Percentiles rank a stretch among this genome's conserved stretches.
Conservation (phyloP, 345 rosid species). For the Syzygium grande region DNA sequence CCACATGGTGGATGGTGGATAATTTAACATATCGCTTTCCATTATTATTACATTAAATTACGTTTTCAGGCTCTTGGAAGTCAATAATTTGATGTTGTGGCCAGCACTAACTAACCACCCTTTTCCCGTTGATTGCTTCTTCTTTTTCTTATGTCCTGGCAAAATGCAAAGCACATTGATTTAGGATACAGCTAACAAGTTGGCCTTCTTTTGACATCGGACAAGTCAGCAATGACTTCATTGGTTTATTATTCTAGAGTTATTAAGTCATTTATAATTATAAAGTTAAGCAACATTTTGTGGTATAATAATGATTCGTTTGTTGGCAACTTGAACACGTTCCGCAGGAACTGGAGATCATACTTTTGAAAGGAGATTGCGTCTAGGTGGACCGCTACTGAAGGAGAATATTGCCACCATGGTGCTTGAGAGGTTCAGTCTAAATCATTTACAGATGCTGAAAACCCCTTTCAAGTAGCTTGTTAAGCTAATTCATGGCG, state of each 20-base stretch:
- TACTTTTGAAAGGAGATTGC: slow-evolving; percentile 77
- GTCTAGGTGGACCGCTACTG: slow-evolving; percentile 87
- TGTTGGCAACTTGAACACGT: not conserved
- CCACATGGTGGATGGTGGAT: not conserved
- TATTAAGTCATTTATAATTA: not conserved
- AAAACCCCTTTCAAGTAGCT: not conserved
- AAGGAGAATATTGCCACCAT: slow-evolving; percentile 90
- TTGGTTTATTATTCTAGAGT: not conserved
- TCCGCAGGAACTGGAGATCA: slow-evolving; percentile 95
- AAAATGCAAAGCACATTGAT: not conserved
- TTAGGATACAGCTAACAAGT: not conserved
- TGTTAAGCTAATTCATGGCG: not conserved
- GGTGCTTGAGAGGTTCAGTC: slow-evolving; percentile 84
- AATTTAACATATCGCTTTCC: not conserved
- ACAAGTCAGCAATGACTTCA: not conserved
- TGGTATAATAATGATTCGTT: not conserved
- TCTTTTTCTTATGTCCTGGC: not conserved
- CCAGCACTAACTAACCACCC: not conserved
- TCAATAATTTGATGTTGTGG: not conserved
- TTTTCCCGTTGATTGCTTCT: not conserved
- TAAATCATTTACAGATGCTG: slow-evolving; percentile 5
- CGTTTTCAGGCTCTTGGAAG: not conserved
- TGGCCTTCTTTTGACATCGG: not conserved
- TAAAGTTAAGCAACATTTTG: not conserved
- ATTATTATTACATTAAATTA: not conserved